A percentile compares a stretch with the other conserved stretches of the same genome.
Evolutionary conservation across 176 grass and related monocot species (phyloP).

Genomic region (Rhynchospora tenuis): DNA sequence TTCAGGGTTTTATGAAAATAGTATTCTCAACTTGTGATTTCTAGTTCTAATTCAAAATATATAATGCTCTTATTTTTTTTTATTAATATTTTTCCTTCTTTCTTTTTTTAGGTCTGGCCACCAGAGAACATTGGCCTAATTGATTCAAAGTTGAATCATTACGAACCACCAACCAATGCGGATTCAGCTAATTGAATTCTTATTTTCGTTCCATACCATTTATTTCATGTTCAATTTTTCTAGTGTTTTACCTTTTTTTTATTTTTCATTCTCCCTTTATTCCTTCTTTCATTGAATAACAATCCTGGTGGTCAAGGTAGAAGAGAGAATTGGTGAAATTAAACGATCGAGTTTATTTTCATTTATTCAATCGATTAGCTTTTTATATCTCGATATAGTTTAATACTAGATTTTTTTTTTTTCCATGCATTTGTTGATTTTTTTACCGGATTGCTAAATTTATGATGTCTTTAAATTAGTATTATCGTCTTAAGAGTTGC

Average conservation of each 20-base stretch:
- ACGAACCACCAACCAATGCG: background rate
- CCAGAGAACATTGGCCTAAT: slow-evolving; percentile 8
- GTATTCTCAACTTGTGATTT: background rate
- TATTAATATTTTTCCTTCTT: background rate
- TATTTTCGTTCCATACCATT: background rate
- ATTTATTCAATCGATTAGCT: background rate
- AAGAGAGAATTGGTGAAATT: background rate
- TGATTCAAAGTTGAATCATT: background rate
- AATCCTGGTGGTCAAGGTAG: background rate
- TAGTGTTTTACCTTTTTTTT: background rate
- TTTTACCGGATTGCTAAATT: no score
- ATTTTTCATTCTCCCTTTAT: background rate
- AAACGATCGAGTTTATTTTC: background rate
- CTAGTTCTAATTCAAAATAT: background rate
- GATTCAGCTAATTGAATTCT: background rate
- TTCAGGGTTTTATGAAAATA: background rate
- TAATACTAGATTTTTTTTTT: background rate
- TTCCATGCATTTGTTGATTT: no score
- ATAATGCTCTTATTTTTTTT: background rate
- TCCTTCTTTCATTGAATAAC: background rate
- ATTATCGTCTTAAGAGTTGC: no score
- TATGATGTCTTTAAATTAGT: no score
- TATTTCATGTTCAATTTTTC: background rate
- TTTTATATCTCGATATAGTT: background rate
- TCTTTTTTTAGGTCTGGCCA: slow-evolving; percentile 18